A percentile compares a stretch with the other conserved stretches of the same genome.
phyloP scores from a whole-genome alignment of 1,284 basidiomycete species.

The Fomitopsis pinicola region DNA sequence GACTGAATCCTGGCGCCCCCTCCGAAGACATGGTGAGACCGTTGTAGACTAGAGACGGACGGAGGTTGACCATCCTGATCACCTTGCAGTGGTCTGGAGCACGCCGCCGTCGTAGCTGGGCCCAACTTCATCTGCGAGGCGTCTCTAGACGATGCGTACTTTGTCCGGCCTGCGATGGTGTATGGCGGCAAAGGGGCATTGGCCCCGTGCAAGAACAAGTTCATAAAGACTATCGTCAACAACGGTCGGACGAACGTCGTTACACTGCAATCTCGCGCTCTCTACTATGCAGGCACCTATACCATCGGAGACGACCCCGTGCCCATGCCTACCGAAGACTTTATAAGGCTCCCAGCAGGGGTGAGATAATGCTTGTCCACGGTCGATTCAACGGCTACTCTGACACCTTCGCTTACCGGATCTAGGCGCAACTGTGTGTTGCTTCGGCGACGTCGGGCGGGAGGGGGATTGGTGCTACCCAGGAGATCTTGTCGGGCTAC shows the following conservation, averaged over 20 bases:
- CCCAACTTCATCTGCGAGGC: neutral
- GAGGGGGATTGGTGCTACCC: neutral
- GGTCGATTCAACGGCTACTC: neutral
- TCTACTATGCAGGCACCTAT: neutral
- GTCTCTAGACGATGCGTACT: neutral
- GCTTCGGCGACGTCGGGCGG: neutral
- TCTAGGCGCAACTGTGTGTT: neutral
- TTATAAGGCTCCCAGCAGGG: neutral
- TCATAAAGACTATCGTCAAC: neutral
- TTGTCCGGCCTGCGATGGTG: neutral
- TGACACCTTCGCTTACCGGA: neutral
- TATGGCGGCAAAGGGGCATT: neutral
- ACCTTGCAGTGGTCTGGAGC: neutral
- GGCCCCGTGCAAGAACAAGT: neutral
- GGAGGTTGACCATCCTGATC: neutral
- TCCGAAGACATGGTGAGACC: neutral
- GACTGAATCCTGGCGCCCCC: neutral
- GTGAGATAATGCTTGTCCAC: neutral
- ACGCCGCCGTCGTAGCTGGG: neutral
- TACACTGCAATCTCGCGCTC: neutral
- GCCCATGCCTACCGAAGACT: neutral
- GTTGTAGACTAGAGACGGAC: no score
- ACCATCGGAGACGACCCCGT: neutral
- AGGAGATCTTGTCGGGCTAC: neutral
- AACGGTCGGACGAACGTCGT: neutral